phyloP scores from a whole-genome alignment of 2,329 filamentous ascomycete genomes.

The Balansia obtecta region DNA sequence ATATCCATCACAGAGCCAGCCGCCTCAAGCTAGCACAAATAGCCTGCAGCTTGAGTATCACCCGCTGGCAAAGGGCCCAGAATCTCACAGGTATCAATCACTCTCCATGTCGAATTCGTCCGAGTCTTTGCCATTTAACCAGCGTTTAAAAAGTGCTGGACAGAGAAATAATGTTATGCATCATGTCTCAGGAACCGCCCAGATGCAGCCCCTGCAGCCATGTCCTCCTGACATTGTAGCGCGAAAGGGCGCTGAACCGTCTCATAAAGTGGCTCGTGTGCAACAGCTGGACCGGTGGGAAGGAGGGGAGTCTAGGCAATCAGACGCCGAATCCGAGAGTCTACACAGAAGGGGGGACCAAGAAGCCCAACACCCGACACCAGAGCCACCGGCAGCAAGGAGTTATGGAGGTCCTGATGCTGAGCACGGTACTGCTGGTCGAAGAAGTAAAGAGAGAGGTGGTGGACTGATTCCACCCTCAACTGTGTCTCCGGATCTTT shows the following conservation, averaged over 20 bases:
- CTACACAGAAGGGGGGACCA: not conserved
- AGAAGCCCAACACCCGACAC: not conserved
- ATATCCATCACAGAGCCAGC: not conserved
- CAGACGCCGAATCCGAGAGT: not conserved
- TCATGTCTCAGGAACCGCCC: not conserved
- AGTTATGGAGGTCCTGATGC: not conserved
- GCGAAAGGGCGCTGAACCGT: not conserved
- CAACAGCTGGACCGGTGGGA: not conserved
- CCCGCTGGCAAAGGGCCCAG: not conserved
- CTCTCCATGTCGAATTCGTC: not conserved
- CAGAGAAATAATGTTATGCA: not conserved
- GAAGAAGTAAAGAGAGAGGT: not conserved
- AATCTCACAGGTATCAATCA: not conserved
- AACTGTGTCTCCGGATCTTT: constrained; percentile 8
- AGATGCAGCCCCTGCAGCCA: not conserved
- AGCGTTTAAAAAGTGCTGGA: not conserved
- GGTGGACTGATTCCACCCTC: constrained; percentile 1
- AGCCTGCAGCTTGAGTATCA: not conserved
- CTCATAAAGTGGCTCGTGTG: not conserved
- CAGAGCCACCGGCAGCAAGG: not conserved
- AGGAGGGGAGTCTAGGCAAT: not conserved
- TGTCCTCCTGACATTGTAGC: not conserved
- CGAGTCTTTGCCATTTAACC: not conserved
- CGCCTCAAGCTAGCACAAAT: not conserved
- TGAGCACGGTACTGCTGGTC: not conserved